These are phyloP conservation scores for Oryza meyeriana DNA, from an alignment of 176 grass and related monocot genomes.

Conservation along the genomic window DNA sequence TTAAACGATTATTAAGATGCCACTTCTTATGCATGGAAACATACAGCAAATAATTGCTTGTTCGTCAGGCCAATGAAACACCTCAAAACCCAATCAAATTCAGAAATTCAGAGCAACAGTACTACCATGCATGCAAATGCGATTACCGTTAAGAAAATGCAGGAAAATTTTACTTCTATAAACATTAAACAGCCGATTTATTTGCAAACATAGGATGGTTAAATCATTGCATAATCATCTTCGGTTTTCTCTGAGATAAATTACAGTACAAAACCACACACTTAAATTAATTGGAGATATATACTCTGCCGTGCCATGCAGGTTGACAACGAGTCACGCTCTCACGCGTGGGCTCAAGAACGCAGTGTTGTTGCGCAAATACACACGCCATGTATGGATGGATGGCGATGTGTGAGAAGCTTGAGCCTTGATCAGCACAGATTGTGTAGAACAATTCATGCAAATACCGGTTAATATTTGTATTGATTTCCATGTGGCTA, in stretches of 20 bases:
- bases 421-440: neutral
- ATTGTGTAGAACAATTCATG: conserved; percentile 1
- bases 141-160: neutral
- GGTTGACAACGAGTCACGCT: neutral
- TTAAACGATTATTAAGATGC: neutral
- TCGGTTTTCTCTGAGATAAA: neutral
- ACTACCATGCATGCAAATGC: neutral
- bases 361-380: neutral
- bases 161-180: neutral
- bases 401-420: neutral
- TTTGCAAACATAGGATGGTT: neutral
- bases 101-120: neutral
- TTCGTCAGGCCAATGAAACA: conserved; percentile 13
- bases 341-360: neutral
- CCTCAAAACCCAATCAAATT: neutral
- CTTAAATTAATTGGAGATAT: neutral
- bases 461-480: neutral
- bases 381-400: neutral
- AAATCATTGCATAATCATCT: neutral
- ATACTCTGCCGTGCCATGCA: neutral
- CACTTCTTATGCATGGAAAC: neutral
- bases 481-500: neutral
- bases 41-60: neutral
- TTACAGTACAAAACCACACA: neutral
- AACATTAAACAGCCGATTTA: neutral